phyloP scores from a whole-genome alignment of 352 stramenopile species.

The Globisporangium splendens region DNA sequence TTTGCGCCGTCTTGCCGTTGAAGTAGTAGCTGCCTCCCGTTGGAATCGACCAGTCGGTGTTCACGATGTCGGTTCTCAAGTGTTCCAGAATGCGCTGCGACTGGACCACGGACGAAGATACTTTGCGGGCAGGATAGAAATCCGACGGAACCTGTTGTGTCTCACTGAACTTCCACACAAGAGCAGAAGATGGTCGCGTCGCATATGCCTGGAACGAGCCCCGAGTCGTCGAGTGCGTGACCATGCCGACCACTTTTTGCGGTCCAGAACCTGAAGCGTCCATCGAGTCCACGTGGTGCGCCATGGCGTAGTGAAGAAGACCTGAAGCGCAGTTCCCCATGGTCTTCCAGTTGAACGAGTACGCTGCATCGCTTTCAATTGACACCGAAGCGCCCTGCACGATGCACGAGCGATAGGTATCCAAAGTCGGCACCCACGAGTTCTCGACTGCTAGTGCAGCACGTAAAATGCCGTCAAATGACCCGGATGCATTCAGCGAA shows the following conservation, averaged over 20 bases:
- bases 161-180: conserved; percentile 49
- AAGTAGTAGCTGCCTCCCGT: conserved; percentile 63
- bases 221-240: conserved; percentile 47
- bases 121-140: conserved; percentile 45
- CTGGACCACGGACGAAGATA: conserved; percentile 21
- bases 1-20: conserved; percentile 72
- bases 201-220: conserved; percentile 41
- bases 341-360: conserved; percentile 61
- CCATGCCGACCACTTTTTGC: conserved; percentile 30
- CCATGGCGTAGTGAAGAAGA: conserved; percentile 56
- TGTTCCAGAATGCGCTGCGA: conserved; percentile 34
- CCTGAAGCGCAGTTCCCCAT: conserved; percentile 42
- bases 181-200: conserved; percentile 10
- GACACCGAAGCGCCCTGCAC: conserved; percentile 36
- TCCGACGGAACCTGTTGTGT: conserved; percentile 29
- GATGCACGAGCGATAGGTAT: conserved; percentile 51
- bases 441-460: conserved; percentile 38
- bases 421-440: conserved; percentile 30
- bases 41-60: conserved; percentile 33
- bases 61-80: conserved; percentile 50
- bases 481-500: conserved; percentile 24
- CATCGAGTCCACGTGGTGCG: conserved; percentile 46
- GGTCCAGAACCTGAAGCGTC: conserved; percentile 22
- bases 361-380: conserved; percentile 40
- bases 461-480: conserved; percentile 48